Evolutionary conservation across 768 basidiomycete species (phyloP).

Genomic region (Pleurotus ostreatus): DNA sequence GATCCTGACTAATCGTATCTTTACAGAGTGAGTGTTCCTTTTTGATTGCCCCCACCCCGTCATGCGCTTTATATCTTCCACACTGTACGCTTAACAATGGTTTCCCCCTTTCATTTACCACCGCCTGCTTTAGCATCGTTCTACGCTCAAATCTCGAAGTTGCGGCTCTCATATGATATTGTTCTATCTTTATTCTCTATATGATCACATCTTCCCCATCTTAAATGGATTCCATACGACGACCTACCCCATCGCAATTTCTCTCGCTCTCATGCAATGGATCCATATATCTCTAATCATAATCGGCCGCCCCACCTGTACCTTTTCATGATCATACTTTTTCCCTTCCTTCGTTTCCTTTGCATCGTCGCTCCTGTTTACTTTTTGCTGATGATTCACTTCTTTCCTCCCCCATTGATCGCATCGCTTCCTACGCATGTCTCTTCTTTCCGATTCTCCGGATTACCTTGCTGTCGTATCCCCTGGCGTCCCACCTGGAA

Average conservation of each 20-base stretch:
- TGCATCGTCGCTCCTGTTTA: not conserved
- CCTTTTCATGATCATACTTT: not conserved
- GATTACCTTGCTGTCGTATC: constrained; percentile 12
- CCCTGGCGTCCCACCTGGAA: constrained; percentile 14
- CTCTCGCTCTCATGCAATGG: not conserved
- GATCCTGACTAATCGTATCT: constrained; percentile 13
- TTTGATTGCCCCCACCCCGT: constrained; percentile 18
- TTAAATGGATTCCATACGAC: not conserved
- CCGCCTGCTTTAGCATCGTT: constrained; percentile 50
- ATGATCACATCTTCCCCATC: not conserved
- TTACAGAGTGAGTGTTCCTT: constrained; percentile 60
- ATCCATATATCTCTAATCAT: constrained; percentile 1
- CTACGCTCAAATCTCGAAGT: constrained; percentile 62
- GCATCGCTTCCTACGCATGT: constrained; percentile 12
- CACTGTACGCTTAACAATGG: constrained; percentile 28
- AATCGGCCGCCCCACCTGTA: constrained; percentile 1
- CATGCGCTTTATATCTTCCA: constrained; percentile 13
- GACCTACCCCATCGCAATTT: constrained; percentile 7
- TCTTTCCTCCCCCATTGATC: constrained; percentile 10
- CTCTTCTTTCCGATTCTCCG: constrained; percentile 20
- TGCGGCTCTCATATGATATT: constrained; percentile 57
- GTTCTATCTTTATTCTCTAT: constrained; percentile 10
- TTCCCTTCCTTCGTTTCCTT: not conserved
- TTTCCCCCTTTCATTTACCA: constrained; percentile 14
- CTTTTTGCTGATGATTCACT: constrained; percentile 13